These are phyloP conservation scores for Begonia masoniana DNA, from an alignment of 306 rosid genomes.

Conservation along the genomic window DNA sequence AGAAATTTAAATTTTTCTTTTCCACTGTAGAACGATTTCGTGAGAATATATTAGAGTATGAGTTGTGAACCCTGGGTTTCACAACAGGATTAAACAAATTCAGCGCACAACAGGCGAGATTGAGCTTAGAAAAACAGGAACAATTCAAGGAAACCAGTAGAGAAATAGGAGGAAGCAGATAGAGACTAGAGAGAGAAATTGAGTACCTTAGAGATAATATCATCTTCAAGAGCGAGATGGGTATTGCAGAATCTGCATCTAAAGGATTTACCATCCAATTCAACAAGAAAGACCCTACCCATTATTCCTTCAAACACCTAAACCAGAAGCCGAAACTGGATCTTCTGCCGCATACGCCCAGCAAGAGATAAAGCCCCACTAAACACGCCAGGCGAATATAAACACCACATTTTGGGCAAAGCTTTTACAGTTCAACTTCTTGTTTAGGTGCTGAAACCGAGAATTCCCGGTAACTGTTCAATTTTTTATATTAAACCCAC, in stretches of 20 bases:
- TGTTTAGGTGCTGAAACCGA: no score
- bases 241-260: conserved; percentile 45
- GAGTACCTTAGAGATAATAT: conserved; percentile 62
- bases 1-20: no score
- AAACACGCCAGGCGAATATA: no score
- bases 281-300: conserved; percentile 68
- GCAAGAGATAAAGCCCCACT: no score
- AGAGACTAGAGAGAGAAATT: neutral
- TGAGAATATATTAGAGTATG: no score
- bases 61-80: no score
- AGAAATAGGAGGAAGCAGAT: neutral
- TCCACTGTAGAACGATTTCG: no score
- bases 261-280: conserved; percentile 64
- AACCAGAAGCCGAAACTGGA: neutral
- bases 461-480: no score
- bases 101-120: neutral
- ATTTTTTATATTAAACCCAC: no score
- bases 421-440: no score
- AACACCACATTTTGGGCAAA: no score
- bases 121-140: neutral
- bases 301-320: conserved; percentile 16
- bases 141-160: neutral
- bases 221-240: conserved; percentile 50
- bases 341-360: conserved; percentile 1
- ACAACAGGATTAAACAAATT: neutral